Evolutionary conservation across 345 rosid genomes (phyloP), one percentile per base, ranked within the genome.

Genomic region (Eucalyptus caleyi): DNA sequence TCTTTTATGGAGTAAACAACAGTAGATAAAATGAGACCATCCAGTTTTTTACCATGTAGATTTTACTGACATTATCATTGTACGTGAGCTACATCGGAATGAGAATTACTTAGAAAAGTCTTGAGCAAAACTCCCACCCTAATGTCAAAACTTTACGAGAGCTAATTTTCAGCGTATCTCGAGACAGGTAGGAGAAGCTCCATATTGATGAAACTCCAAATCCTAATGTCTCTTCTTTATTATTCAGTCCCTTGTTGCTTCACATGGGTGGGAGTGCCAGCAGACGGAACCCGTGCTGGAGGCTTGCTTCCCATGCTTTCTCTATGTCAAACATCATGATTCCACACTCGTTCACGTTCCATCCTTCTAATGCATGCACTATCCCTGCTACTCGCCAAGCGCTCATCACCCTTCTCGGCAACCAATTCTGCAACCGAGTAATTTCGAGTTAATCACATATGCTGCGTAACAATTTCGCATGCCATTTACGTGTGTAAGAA

Each of bases 321-420:
- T 95, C 90, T 81, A 89, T 53, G 77, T 91, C 90, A 24, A 86
- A 59, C 87, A 91, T 88, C 23, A 7, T 86, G 88, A 89, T 45
- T 9, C 96, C 96, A 24, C 94, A 94, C 88, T 95, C 97, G 27
- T 94, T 92, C 50, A 81, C 85, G n/a, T 88, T 87, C 94, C 94
- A 94, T 69, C 92, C 95, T 92, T 95, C 95, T 42, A 93, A 88
- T 45, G 93, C 95, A 82, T 94, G 97, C 44, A 95, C 34, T 89
- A 94, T 91, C 72, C 95, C 96, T 8, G 93, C 95, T 47, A 93
- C 92, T 82, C 96, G 92, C 92, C 94, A 92, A n/a, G 94, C 95
- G 89, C 96, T 95, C 92, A 94, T 92, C 83, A 91, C 94, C 89
- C 91, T 93, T 72, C 95, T 93, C 8, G 94, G 94, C 89, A 95